Base-by-base conservation (phyloP, 2,329 filamentous ascomycete species). In the Penicillium sp. region DNA sequence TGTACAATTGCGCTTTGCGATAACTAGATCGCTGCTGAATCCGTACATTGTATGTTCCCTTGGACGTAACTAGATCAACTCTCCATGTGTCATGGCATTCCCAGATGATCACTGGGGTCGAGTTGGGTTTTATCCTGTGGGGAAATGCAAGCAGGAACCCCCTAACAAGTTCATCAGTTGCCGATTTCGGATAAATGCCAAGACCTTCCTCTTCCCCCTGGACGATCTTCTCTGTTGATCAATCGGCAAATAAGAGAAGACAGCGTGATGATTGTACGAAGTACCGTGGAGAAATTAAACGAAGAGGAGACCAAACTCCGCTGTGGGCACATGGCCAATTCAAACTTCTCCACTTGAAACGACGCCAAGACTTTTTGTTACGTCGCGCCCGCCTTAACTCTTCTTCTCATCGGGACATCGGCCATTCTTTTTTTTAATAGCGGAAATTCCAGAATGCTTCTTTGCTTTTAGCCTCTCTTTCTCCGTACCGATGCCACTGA, bases 361-460 rank as follows among this genome's bases (percentile, higher is more conserved):
- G 45, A 46, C 50, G 62, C 62, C 62, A 64, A 64, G 62, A 55
- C 47, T 28, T 12, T 12, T 41, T 16, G 30, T 52, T 47, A 51
- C 46, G 38, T 53, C 35, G 47, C 39, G 47, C 45, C 29, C 45
- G 33, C 34, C 40, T 18, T 34, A 6, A 29, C 14, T 36, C 38
- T 49, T 38, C 18, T 31, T 27, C 14, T 34, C 46, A 43, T 39
- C n/a, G 39, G 3, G 3, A 22, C 19, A 22, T 22, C 16, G 41
- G 12, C 31, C 38, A 22, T 46, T 41, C 50, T 11, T 9, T 29
- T 28, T 36, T 52, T 34, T 42, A 44, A 30, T 46, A 43, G 31
- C 14, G 3, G 4, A n/a, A 35, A 31, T 33, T 41, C 48, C 44
- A 41, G 34, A 47, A 52, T 53, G 31, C 41, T 35, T 42, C 42